Evolutionary conservation across 2,329 filamentous ascomycete genomes (phyloP), one percentile per base, ranked within the genome.

Genomic region (Curvularia lunata): DNA sequence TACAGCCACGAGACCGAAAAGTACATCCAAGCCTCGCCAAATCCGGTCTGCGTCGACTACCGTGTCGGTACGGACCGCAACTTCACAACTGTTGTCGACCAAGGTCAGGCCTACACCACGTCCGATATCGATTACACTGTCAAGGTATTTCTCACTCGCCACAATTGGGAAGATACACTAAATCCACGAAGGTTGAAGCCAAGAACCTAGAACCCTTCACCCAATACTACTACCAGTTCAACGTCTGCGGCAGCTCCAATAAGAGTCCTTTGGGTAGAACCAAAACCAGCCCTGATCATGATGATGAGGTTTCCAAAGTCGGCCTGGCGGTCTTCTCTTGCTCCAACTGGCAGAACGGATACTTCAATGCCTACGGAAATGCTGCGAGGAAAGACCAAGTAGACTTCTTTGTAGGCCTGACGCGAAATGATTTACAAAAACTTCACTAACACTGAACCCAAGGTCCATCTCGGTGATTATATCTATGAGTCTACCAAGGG

Each of bases 111-210:
- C 1, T 91, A 87, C 68, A 92, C 89, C 0, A 89, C 84, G 27
- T 89, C 85, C 1, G 89, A 92, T 68, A 85, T 92, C 48, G 90
- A 92, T 70, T 92, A 88, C 69, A 92, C 89, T 0, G 79, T 91
- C 58, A 91, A 91, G 81, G 85, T 86, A 66, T 48, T 45, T 21
- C 25, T 2, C 16, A 27, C 1, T 5, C 2, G 9, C 2, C 10
- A 16, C 5, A 4, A 2, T 2, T 19, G 8, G 34, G 25, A 63
- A n/a, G 16, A 32, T 8, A n/a, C 8, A 65, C 56, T 63, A 9
- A 74, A 30, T 53, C 12, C 13, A 1, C 3, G 7, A 52, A 88
- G 83, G 83, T 91, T 13, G 88, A 91, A 73, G 89, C 88, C 1
- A 82, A 77, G 50, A 82, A 84, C 9, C 71, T 91, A 34, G 76